Evolutionary conservation across 2,329 filamentous ascomycete genomes (phyloP), one percentile per base, ranked within the genome.

Genomic region (Aspergillus brunneoviolaceus): DNA sequence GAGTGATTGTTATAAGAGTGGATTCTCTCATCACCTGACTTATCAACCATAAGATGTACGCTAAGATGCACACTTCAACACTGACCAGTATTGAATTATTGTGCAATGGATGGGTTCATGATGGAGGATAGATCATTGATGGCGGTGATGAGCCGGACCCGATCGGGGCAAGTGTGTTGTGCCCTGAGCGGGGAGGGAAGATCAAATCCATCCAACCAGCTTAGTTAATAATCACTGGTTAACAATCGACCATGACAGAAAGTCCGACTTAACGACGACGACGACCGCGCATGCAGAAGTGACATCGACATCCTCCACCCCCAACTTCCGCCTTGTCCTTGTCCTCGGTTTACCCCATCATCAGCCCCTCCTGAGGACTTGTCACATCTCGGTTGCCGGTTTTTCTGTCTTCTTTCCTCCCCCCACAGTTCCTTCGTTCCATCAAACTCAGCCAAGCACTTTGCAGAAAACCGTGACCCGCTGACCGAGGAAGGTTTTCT

Each of bases 161-260:
- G 27, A 35, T 35, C 5, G 33, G 14, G 33, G 11, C 11, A 35
- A 35, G 14, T 12, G 33, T 23, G 49, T 27, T 27, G 21, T 49
- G 48, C 21, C 51, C 51, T 55, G 53, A 53, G 51, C 53, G 53
- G 57, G 52, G 53, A 48, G 52, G 49, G 58, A 58, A 55, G 51
- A 31, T 56, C 56, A 16, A 35, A 35, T 35, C 33, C 33, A 4
- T 16, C 33, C 33, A 9, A 33, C 31, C 31, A 53, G 65, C 61
- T 64, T 65, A 66, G 58, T 64, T 62, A 67, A 65, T 63, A 70
- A 74, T 73, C 64, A 68, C 27, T 29, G 9, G 27, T 9, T 9
- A 29, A 68, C 68, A 4, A 68, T 67, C 67, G 70, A 74, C 63
- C 66, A 69, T 65, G 63, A 69, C 67, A 66, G 72, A 74, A 74